Evolutionary conservation across 78 protist species (phyloP).

Genomic region (Chrysochromulina tobinii): DNA sequence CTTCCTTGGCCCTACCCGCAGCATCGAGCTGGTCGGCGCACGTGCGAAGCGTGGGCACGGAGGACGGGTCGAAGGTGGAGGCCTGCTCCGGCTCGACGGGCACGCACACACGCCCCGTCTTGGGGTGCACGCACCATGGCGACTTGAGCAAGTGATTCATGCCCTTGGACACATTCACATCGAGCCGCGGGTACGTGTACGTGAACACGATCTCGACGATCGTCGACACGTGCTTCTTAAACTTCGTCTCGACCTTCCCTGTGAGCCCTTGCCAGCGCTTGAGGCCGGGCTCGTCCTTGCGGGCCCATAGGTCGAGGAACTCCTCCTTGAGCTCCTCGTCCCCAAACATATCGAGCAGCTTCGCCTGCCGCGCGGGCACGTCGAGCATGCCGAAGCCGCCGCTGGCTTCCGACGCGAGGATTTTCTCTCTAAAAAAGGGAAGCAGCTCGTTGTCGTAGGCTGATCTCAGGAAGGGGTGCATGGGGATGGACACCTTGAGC

Average conservation of each 20-base stretch:
- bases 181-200: conserved; percentile 87
- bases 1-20: too few species aligned
- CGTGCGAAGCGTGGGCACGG: background rate
- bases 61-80: conserved; percentile 31
- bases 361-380: background rate
- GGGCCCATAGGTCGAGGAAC: background rate
- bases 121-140: conserved; percentile 97
- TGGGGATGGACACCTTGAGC: background rate
- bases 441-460: background rate
- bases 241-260: background rate
- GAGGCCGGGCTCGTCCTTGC: background rate
- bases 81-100: background rate
- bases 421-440: background rate
- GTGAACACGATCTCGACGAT: conserved; percentile 70
- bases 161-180: conserved; percentile 84
- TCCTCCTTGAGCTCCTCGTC: background rate
- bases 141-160: conserved; percentile 95
- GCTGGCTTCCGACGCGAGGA: background rate
- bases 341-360: background rate
- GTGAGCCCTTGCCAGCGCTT: too few species aligned
- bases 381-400: conserved; percentile 3
- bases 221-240: background rate
- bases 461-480: conserved; percentile 31
- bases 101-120: conserved; percentile 79
- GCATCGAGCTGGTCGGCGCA: background rate